These are phyloP conservation scores for Pseudocercospora ulei DNA, from an alignment of 2,329 filamentous ascomycete genomes.

Conservation along the genomic window DNA sequence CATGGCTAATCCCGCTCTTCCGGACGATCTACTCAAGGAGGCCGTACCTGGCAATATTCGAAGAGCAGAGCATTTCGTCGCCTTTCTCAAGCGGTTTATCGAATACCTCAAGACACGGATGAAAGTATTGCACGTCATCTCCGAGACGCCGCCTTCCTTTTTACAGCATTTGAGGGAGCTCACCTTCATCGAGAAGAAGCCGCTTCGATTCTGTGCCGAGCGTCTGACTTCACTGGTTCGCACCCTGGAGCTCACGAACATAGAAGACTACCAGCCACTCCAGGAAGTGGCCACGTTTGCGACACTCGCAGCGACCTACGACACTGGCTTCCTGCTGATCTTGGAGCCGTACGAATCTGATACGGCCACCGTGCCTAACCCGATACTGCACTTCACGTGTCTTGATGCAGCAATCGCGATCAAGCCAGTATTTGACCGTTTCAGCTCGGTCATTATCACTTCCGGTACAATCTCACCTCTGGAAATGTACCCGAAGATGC, in stretches of 20 bases:
- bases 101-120: slow-evolving; percentile 93
- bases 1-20: slow-evolving; percentile 91
- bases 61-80: slow-evolving; percentile 87
- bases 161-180: slow-evolving; percentile 85
- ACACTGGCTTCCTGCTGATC: slow-evolving; percentile 90
- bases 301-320: slow-evolving; percentile 89
- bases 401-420: slow-evolving; percentile 96
- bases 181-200: slow-evolving; percentile 96
- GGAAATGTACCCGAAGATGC: slow-evolving; percentile 99
- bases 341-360: slow-evolving; percentile 96
- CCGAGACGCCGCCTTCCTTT: slow-evolving; percentile 91
- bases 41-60: slow-evolving; percentile 94
- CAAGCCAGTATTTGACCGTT: slow-evolving; percentile 92
- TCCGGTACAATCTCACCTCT: slow-evolving; percentile 93
- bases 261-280: slow-evolving; percentile 92
- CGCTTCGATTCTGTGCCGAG: slow-evolving; percentile 87
- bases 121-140: slow-evolving; percentile 96
- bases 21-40: slow-evolving; percentile 88
- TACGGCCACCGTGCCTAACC: slow-evolving; percentile 88
- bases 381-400: slow-evolving; percentile 93
- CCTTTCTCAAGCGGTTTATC: slow-evolving; percentile 91
- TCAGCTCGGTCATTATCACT: slow-evolving; percentile 96
- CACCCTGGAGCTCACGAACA: slow-evolving; percentile 90
- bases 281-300: slow-evolving; percentile 98
- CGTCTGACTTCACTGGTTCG: slow-evolving; percentile 86